Evolutionary conservation across 768 basidiomycete genomes (phyloP).

Genomic region (Chalciporus chontae): DNA sequence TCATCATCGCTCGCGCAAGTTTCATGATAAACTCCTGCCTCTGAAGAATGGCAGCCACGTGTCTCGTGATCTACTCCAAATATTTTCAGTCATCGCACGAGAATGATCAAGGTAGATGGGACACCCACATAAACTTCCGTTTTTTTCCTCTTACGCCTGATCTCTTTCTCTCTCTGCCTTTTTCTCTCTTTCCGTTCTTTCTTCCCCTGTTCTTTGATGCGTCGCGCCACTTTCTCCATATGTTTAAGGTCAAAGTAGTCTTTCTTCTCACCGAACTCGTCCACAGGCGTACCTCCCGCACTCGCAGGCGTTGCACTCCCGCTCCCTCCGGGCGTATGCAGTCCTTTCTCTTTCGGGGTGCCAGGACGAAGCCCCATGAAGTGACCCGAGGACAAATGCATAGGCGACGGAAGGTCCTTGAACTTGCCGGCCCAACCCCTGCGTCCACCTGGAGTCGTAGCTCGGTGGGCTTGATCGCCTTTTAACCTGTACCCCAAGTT

Average conservation of each 20-base stretch:
- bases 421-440: slow-evolving; percentile 37
- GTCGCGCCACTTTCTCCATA: slow-evolving; percentile 24
- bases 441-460: slow-evolving; percentile 10
- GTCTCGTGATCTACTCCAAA: slow-evolving; percentile 62
- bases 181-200: slow-evolving; percentile 38
- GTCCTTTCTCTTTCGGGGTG: slow-evolving; percentile 6
- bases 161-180: slow-evolving; percentile 31
- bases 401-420: slow-evolving; percentile 37
- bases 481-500: not conserved
- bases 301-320: slow-evolving; percentile 19
- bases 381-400: slow-evolving; percentile 15
- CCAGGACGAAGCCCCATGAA: slow-evolving; percentile 7
- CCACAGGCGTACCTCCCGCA: slow-evolving; percentile 14
- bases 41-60: slow-evolving; percentile 77
- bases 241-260: slow-evolving; percentile 32
- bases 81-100: not conserved
- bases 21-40: slow-evolving; percentile 85
- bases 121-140: slow-evolving; percentile 70
- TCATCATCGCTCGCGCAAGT: slow-evolving; percentile 83
- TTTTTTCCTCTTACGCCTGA: slow-evolving; percentile 58
- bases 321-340: slow-evolving; percentile 15
- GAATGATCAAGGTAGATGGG: not conserved
- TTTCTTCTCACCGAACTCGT: slow-evolving; percentile 19
- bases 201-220: slow-evolving; percentile 19
- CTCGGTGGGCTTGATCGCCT: not conserved